Evolutionary conservation across 169 alveolate species (phyloP).

Genomic region (Cryptosporidium bovis): DNA sequence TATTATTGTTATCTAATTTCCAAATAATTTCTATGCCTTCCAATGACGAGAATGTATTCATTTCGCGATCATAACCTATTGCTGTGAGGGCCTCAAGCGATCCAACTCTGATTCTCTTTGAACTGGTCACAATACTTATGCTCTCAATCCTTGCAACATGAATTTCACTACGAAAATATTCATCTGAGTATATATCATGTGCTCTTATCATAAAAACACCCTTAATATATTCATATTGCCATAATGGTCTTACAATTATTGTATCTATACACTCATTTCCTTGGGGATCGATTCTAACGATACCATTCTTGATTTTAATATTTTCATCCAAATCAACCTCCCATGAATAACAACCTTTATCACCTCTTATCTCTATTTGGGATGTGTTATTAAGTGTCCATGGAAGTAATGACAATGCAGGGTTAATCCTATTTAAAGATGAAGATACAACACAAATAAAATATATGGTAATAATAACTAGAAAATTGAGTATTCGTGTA

Average conservation of each 20-base stretch:
- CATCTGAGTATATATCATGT: slow-evolving; percentile 33
- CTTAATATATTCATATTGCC: slow-evolving; percentile 25
- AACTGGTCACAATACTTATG: slow-evolving; percentile 51
- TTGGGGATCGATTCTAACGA: slow-evolving; percentile 12
- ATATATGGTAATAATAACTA: neutral
- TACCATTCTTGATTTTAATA: neutral
- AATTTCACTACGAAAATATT: slow-evolving; percentile 54
- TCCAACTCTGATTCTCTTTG: slow-evolving; percentile 68
- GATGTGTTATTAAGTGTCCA: slow-evolving; percentile 57
- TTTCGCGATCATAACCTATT: slow-evolving; percentile 59
- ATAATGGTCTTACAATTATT: slow-evolving; percentile 9
- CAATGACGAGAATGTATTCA: slow-evolving; percentile 50
- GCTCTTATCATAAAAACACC: slow-evolving; percentile 63
- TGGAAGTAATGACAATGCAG: slow-evolving; percentile 61
- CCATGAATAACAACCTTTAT: slow-evolving; percentile 49
- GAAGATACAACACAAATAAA: slow-evolving; percentile 57
- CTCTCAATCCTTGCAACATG: slow-evolving; percentile 71
- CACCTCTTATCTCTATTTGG: slow-evolving; percentile 30
- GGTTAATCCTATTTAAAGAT: slow-evolving; percentile 30
- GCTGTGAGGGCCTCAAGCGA: slow-evolving; percentile 48
- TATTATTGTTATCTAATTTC: slow-evolving; percentile 47
- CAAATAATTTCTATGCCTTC: slow-evolving; percentile 33
- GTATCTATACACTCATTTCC: slow-evolving; percentile 56
- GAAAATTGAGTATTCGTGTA: neutral
- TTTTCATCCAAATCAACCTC: slow-evolving; percentile 19